Percentiles rank a stretch among this genome's conserved stretches.
Evolutionary conservation across 495 filamentous ascomycete genomes (phyloP).

Genomic region (Podospora bellae-mahoneyi): DNA sequence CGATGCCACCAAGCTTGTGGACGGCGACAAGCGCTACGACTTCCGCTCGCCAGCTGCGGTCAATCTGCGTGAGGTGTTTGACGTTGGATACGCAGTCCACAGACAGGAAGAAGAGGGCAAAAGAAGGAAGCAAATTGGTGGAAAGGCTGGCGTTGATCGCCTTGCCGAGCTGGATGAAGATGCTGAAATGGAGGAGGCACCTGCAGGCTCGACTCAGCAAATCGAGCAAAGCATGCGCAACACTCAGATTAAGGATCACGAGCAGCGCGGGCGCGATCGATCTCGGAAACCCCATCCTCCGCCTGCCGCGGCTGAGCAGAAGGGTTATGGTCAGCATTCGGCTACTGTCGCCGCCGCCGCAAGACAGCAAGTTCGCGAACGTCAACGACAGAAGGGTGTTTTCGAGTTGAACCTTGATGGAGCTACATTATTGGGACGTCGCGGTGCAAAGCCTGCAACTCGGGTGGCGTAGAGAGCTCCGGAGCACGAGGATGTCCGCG

Average conservation of each 20-base stretch:
- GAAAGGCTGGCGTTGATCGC: conserved; percentile 46
- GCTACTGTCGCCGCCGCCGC: conserved; percentile 73
- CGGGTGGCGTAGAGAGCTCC: conserved; percentile 36
- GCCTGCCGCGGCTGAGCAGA: conserved; percentile 46
- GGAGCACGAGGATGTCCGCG: neutral
- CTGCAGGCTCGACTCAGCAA: conserved; percentile 57
- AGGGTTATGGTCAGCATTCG: conserved; percentile 80
- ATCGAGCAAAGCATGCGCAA: conserved; percentile 83
- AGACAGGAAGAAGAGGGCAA: conserved; percentile 95
- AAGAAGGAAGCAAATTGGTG: conserved; percentile 74
- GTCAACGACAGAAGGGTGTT: conserved; percentile 58
- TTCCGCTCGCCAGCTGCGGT: conserved; percentile 95
- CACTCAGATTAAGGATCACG: conserved; percentile 66
- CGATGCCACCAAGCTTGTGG: conserved; percentile 55
- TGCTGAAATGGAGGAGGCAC: conserved; percentile 56
- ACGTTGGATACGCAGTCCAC: conserved; percentile 94
- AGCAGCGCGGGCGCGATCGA: conserved; percentile 45
- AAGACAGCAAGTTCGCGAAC: conserved; percentile 64
- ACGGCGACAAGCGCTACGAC: conserved; percentile 69
- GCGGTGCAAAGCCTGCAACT: conserved; percentile 54
- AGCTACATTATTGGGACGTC: conserved; percentile 78
- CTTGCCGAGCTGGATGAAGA: conserved; percentile 69
- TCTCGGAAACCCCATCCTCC: conserved; percentile 37
- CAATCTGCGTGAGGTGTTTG: conserved; percentile 94
- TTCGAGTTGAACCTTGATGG: conserved; percentile 92